phyloP scores from a whole-genome alignment of 1,284 basidiomycete species.

The Puccinia triticina region DNA sequence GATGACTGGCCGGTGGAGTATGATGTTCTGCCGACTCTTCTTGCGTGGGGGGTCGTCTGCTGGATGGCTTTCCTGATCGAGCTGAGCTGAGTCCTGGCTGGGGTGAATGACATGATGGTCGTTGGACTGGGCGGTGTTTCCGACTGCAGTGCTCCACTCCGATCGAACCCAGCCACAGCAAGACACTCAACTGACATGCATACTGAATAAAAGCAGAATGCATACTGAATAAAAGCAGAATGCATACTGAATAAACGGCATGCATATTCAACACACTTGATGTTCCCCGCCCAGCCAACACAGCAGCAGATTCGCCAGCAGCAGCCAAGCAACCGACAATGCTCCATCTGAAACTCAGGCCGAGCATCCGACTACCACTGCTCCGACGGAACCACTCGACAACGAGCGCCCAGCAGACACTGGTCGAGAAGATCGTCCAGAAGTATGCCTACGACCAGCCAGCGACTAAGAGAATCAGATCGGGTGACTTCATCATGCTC shows the following conservation, averaged over 20 bases:
- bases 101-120: slow-evolving; percentile 6
- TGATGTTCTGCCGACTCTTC: not conserved
- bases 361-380: not conserved
- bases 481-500: slow-evolving; percentile 99
- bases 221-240: not conserved
- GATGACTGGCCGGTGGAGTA: not conserved
- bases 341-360: not conserved
- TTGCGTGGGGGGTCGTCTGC: not conserved
- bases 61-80: slow-evolving; percentile 10
- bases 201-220: not conserved
- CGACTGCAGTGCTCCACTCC: too few relatives aligned
- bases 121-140: too few relatives aligned
- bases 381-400: not conserved
- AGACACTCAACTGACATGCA: not conserved
- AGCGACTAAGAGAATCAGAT: slow-evolving; percentile 71
- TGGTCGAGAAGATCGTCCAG: slow-evolving; percentile 97
- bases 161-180: too few relatives aligned
- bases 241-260: not conserved
- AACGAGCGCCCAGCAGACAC: slow-evolving; percentile 67
- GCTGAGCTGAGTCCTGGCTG: not conserved
- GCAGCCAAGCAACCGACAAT: not conserved
- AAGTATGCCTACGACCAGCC: slow-evolving; percentile 89
- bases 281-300: not conserved
- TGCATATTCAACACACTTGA: not conserved
- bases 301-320: not conserved